These are phyloP conservation scores for Nymphaea thermarum DNA, from an alignment of 164 flowering plant species.

Conservation along the genomic window DNA sequence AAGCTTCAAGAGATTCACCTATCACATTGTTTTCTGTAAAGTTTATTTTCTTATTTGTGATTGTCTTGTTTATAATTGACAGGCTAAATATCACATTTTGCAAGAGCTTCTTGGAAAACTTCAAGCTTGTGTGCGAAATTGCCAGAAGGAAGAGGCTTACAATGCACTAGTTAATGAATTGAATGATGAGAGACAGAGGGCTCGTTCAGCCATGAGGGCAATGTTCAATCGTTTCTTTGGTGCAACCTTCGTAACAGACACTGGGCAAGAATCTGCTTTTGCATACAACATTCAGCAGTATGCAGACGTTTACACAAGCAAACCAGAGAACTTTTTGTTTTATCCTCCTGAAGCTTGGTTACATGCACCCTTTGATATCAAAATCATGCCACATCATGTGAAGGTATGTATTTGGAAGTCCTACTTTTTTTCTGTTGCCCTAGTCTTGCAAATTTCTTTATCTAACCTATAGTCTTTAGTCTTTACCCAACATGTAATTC, in stretches of 20 bases:
- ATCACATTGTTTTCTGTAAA: neutral
- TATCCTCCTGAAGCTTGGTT: conserved; percentile 89
- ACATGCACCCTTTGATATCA: conserved; percentile 79
- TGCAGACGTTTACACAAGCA: conserved; percentile 95
- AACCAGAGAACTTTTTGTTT: conserved; percentile 77
- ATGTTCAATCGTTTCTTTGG: conserved; percentile 94
- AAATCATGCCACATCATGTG: conserved; percentile 96
- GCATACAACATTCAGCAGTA: conserved; percentile 89
- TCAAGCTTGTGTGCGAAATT: conserved; percentile 36
- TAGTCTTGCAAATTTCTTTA: too few species aligned
- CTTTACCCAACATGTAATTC: too few species aligned
- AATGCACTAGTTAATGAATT: conserved; percentile 45
- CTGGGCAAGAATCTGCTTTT: conserved; percentile 93
- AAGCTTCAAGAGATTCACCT: too few species aligned
- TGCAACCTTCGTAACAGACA: conserved; percentile 89
- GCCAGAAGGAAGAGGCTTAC: conserved; percentile 34
- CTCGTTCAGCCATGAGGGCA: conserved; percentile 52
- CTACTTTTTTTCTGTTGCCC: too few species aligned
- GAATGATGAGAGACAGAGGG: conserved; percentile 65
- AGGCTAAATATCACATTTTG: conserved; percentile 88
- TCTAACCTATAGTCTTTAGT: too few species aligned
- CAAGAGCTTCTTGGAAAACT: conserved; percentile 87
- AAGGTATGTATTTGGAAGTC: conserved; percentile 38
- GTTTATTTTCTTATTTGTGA: conserved; percentile 1
- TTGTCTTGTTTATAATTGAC: conserved; percentile 5